These are phyloP conservation scores for Helicocarpus griseus DNA, from an alignment of 2,329 filamentous ascomycete genomes.

Conservation along the genomic window DNA sequence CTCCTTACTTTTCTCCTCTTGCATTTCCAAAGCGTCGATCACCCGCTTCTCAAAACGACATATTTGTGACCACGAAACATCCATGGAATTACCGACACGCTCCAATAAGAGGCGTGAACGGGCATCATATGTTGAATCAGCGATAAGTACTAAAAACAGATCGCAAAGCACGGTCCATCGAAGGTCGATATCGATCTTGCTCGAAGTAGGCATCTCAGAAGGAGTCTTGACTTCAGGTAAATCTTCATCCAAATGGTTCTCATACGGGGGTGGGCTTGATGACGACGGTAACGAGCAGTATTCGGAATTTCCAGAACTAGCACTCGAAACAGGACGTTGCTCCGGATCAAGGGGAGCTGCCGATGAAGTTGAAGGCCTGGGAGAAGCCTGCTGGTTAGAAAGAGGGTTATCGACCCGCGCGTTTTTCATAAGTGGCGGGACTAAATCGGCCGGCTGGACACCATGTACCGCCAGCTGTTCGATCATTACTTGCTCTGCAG, in stretches of 20 bases:
- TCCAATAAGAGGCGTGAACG: conserved; percentile 79
- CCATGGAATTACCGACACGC: conserved; percentile 67
- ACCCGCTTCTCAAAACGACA: conserved; percentile 95
- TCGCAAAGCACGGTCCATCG: conserved; percentile 97
- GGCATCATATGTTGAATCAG: conserved; percentile 88
- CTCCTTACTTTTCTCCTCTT: conserved; percentile 85
- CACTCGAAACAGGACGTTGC: conserved; percentile 14
- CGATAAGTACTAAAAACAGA: conserved; percentile 87
- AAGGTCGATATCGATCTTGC: conserved; percentile 88
- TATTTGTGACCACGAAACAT: conserved; percentile 83
- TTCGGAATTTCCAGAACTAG: conserved; percentile 26
- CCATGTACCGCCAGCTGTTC: conserved; percentile 92
- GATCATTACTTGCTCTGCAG: conserved; percentile 90
- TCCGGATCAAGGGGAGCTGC: conserved; percentile 17
- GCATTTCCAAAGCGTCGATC: conserved; percentile 95
- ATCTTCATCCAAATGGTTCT: conserved; percentile 56
- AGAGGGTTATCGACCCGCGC: conserved; percentile 87
- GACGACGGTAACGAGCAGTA: conserved; percentile 36
- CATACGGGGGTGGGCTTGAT: conserved; percentile 45
- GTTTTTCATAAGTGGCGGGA: conserved; percentile 81
- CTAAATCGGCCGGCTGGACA: conserved; percentile 73
- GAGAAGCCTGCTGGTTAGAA: conserved; percentile 41
- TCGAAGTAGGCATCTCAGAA: conserved; percentile 68
- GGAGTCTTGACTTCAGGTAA: conserved; percentile 72
- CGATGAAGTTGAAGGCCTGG: conserved; percentile 32